Conservation (phyloP, 2,329 filamentous ascomycete genomes). For the Hymenoscyphus occultus region DNA sequence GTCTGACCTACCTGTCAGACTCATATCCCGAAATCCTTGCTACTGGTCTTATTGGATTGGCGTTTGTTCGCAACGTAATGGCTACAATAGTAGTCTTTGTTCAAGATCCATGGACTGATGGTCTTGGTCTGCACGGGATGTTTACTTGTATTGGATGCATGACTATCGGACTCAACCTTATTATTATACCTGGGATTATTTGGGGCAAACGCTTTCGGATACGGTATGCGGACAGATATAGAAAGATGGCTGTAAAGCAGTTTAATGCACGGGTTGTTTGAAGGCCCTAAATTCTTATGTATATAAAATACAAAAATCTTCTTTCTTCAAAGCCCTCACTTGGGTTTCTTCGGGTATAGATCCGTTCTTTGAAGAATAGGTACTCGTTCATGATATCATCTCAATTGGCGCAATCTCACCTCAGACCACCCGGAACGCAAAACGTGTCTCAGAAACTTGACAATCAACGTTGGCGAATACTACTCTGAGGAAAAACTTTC, state of each 20-base stretch:
- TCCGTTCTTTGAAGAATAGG: not conserved
- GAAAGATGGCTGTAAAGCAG: not conserved
- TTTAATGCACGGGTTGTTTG: constrained; percentile 10
- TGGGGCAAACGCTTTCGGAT: constrained; percentile 11
- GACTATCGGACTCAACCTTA: constrained; percentile 1
- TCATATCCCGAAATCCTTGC: constrained; percentile 40
- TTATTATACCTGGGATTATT: constrained; percentile 13
- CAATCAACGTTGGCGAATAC: not conserved
- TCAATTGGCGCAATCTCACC: not conserved
- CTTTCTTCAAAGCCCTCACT: too few species aligned
- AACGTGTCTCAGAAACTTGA: not conserved
- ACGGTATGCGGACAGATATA: constrained; percentile 6
- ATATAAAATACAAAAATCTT: not conserved
- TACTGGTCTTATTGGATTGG: constrained; percentile 45
- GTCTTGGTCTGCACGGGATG: constrained; percentile 38
- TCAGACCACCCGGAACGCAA: not conserved
- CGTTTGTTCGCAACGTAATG: constrained; percentile 45
- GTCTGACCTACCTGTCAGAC: constrained; percentile 16
- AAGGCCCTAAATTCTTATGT: not conserved
- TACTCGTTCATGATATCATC: not conserved
- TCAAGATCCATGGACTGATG: constrained; percentile 39
- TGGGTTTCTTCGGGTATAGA: not conserved
- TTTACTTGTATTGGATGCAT: constrained; percentile 33
- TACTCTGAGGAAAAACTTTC: not conserved
- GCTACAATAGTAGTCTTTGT: constrained; percentile 46